A percentile compares a stretch with the other conserved stretches of the same genome.
These are phyloP conservation scores for Sugiyamaella japonica DNA, from an alignment of 1,139 yeast genomes.

Conservation along the genomic window DNA sequence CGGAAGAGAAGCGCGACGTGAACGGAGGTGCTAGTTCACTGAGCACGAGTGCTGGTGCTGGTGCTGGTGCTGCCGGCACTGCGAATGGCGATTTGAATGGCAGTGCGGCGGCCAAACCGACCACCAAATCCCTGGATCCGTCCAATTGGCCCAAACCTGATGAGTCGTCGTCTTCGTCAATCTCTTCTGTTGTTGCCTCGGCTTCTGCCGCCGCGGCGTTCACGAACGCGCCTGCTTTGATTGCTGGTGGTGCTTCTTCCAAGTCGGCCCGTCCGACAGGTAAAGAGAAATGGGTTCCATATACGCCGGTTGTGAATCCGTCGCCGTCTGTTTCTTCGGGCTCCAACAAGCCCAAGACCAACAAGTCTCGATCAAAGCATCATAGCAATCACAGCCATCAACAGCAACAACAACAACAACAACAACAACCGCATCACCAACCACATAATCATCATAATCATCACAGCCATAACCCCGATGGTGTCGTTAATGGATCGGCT, in stretches of 20 bases:
- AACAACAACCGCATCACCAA: constrained; percentile 18
- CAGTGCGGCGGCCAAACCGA: constrained; percentile 23
- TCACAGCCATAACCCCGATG: constrained; percentile 14
- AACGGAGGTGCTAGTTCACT: constrained; percentile 8
- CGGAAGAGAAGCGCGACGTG: constrained; percentile 21
- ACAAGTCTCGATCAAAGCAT: constrained; percentile 20
- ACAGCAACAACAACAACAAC: constrained; percentile 17
- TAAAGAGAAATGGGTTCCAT: constrained; percentile 88
- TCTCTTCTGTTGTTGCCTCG: neutral
- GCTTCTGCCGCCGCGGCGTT: constrained; percentile 26
- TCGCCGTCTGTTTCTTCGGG: constrained; percentile 26
- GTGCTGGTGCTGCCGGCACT: neutral
- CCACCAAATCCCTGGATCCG: constrained; percentile 43
- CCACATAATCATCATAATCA: constrained; percentile 23
- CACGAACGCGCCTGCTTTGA: constrained; percentile 31
- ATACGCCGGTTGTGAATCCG: constrained; percentile 63
- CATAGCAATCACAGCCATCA: constrained; percentile 11
- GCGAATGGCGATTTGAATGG: constrained; percentile 4
- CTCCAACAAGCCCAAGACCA: constrained; percentile 22
- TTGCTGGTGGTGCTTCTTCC: constrained; percentile 39
- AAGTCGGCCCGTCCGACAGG: constrained; percentile 44
- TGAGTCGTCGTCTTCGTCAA: constrained; percentile 23
- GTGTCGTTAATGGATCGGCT: constrained; percentile 10
- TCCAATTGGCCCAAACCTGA: constrained; percentile 62
- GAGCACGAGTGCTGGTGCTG: constrained; percentile 19